Conservation (phyloP, 2,329 filamentous ascomycete species). For the Endoconidiophora laricicola region DNA sequence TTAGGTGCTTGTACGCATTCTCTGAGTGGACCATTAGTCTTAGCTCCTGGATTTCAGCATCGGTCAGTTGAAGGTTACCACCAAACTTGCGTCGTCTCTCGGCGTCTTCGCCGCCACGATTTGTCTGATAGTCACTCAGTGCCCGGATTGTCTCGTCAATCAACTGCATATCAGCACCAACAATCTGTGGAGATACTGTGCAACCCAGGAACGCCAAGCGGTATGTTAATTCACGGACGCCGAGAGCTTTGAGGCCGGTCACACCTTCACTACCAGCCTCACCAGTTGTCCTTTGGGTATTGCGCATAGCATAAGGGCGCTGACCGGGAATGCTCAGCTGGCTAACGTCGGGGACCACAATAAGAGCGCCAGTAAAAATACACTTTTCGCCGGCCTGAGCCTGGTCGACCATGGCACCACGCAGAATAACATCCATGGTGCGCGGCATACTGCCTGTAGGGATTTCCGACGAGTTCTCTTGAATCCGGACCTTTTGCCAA, state of each 20-base stretch:
- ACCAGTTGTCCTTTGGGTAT: slow-evolving; percentile 60
- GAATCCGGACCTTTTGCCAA: slow-evolving; percentile 96
- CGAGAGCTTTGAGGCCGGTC: slow-evolving; percentile 74
- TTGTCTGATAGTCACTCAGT: slow-evolving; percentile 65
- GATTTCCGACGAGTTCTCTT: slow-evolving; percentile 97
- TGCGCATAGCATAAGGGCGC: slow-evolving; percentile 65
- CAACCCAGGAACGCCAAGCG: slow-evolving; percentile 91
- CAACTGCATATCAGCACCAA: slow-evolving; percentile 50
- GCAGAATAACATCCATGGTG: slow-evolving; percentile 90
- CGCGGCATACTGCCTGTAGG: slow-evolving; percentile 97
- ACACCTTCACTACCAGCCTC: slow-evolving; percentile 77
- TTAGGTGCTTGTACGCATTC: slow-evolving; percentile 83
- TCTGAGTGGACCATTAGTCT: slow-evolving; percentile 87
- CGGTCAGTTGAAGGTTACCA: slow-evolving; percentile 27
- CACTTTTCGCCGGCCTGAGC: slow-evolving; percentile 97
- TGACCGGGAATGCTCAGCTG: slow-evolving; percentile 82
- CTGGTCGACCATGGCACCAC: slow-evolving; percentile 92
- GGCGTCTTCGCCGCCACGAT: slow-evolving; percentile 18
- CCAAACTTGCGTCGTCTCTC: slow-evolving; percentile 1
- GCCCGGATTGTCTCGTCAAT: slow-evolving; percentile 11
- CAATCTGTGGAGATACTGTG: slow-evolving; percentile 68
- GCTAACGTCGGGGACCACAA: slow-evolving; percentile 92
- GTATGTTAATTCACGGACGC: slow-evolving; percentile 90
- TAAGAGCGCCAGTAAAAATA: slow-evolving; percentile 89
- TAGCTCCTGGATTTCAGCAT: slow-evolving; percentile 80